Percentiles rank a stretch among this genome's conserved stretches.
Evolutionary conservation across 805 yeast genomes (phyloP).

Genomic region (Schwanniomyces vanrijiae): DNA sequence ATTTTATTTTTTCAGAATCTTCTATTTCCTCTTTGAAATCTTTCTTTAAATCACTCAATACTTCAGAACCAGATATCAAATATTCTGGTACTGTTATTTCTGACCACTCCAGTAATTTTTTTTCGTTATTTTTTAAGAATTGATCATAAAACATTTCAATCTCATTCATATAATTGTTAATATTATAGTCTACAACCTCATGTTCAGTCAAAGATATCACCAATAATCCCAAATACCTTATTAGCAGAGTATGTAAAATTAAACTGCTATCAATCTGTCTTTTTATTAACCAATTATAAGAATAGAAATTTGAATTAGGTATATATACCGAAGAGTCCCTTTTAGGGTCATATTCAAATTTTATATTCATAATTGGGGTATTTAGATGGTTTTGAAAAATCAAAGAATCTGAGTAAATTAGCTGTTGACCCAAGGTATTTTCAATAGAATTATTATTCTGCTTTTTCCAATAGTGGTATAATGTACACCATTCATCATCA

Average conservation of each 20-base stretch:
- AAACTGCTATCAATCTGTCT: constrained; percentile 25
- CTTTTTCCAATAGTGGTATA: constrained; percentile 34
- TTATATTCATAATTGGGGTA: constrained; percentile 32
- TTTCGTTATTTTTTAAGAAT: constrained; percentile 12
- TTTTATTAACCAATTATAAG: constrained; percentile 29
- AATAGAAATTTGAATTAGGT: constrained; percentile 36
- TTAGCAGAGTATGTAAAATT: constrained; percentile 33
- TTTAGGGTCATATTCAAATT: constrained; percentile 29
- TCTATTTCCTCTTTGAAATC: constrained; percentile 15
- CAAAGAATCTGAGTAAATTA: constrained; percentile 24
- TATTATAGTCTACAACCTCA: constrained; percentile 33
- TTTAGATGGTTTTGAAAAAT: constrained; percentile 30
- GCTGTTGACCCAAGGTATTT: constrained; percentile 26
- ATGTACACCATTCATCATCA: constrained; percentile 20
- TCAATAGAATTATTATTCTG: constrained; percentile 34
- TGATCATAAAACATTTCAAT: constrained; percentile 16
- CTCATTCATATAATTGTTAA: constrained; percentile 18
- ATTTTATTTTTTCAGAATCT: constrained; percentile 8
- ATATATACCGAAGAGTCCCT: constrained; percentile 27
- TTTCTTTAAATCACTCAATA: constrained; percentile 20
- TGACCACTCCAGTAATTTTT: constrained; percentile 20
- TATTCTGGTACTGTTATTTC: constrained; percentile 14
- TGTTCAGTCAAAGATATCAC: constrained; percentile 37
- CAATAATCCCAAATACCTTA: constrained; percentile 36
- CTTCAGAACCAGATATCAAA: constrained; percentile 16